Evolutionary conservation across 139 green algal species (phyloP).

Genomic region (Tetradesmus obliquus): DNA sequence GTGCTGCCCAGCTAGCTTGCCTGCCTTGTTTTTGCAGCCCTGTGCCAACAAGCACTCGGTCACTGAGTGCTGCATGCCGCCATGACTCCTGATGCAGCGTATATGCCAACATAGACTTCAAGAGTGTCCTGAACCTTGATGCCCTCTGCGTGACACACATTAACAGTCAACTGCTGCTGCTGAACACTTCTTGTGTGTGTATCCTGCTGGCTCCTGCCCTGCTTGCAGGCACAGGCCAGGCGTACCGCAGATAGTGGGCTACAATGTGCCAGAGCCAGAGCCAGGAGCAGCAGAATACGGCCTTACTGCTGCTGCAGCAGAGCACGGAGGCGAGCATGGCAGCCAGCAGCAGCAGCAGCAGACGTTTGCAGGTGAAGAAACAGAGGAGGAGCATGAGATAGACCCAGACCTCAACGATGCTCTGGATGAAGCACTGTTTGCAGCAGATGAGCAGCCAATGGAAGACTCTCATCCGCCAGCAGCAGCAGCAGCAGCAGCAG

Average conservation of each 20-base stretch:
- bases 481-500: constrained; percentile 3
- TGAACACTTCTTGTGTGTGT: neutral
- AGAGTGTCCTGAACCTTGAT: no score
- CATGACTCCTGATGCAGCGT: no score
- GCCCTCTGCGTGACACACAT: neutral
- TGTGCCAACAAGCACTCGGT: neutral
- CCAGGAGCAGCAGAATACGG: neutral
- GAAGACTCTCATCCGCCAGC: no score
- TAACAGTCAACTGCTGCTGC: neutral
- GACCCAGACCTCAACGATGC: constrained; percentile 34
- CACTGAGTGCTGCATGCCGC: no score
- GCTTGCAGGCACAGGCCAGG: constrained; percentile 20
- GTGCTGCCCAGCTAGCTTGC: neutral
- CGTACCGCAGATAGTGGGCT: constrained; percentile 18
- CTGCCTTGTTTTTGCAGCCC: neutral
- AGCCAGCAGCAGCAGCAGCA: neutral
- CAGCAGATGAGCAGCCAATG: neutral
- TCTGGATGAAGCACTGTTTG: constrained; percentile 40
- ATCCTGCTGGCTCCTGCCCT: neutral
- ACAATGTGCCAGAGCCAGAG: constrained; percentile 16
- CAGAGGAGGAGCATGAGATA: constrained; percentile 27
- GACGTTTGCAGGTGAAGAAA: neutral
- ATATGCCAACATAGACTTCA: no score
- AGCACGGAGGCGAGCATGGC: neutral
- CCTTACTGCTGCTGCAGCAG: neutral